These are phyloP conservation scores for Suillus alpinus DNA, from an alignment of 768 basidiomycete genomes.

Conservation along the genomic window DNA sequence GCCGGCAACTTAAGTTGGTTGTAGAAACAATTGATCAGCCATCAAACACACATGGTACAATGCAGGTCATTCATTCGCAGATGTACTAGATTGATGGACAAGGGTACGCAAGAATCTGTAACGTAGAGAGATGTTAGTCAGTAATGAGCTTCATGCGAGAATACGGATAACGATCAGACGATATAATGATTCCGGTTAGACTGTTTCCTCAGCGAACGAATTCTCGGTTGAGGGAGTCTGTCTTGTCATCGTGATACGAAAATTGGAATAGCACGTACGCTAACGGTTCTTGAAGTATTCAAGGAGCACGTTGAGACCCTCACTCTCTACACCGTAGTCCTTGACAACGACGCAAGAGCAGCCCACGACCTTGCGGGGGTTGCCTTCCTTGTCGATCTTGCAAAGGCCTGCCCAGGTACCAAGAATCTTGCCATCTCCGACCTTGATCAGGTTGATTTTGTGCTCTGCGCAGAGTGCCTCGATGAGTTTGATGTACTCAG, in stretches of 20 bases:
- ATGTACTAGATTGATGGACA: not conserved
- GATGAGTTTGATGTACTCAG: slow-evolving; percentile 99
- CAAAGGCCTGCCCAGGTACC: slow-evolving; percentile 98
- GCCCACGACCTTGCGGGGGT: slow-evolving; percentile 92
- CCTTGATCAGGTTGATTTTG: slow-evolving; percentile 99
- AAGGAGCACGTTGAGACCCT: slow-evolving; percentile 90
- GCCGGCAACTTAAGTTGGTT: not conserved
- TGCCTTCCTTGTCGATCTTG: slow-evolving; percentile 99
- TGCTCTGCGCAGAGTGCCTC: slow-evolving; percentile 99
- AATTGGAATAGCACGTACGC: slow-evolving; percentile 32
- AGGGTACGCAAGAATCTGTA: not conserved
- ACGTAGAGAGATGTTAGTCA: not conserved
- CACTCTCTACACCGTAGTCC: slow-evolving; percentile 93
- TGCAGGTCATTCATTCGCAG: not conserved
- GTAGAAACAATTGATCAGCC: not conserved
- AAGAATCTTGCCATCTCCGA: slow-evolving; percentile 95
- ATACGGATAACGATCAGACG: slow-evolving; percentile 53
- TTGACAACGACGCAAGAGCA: slow-evolving; percentile 96
- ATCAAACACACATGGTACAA: not conserved
- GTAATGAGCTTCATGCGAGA: slow-evolving; percentile 2
- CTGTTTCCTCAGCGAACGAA: slow-evolving; percentile 63
- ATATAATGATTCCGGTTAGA: slow-evolving; percentile 87
- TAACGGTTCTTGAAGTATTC: slow-evolving; percentile 97
- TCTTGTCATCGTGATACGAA: slow-evolving; percentile 62
- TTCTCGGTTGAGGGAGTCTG: slow-evolving; percentile 93